Percentiles rank a stretch among this genome's conserved stretches.
Evolutionary conservation across 371 early-diverging fungal genomes (phyloP).

Genomic region (Amoeboradix gromovi): DNA sequence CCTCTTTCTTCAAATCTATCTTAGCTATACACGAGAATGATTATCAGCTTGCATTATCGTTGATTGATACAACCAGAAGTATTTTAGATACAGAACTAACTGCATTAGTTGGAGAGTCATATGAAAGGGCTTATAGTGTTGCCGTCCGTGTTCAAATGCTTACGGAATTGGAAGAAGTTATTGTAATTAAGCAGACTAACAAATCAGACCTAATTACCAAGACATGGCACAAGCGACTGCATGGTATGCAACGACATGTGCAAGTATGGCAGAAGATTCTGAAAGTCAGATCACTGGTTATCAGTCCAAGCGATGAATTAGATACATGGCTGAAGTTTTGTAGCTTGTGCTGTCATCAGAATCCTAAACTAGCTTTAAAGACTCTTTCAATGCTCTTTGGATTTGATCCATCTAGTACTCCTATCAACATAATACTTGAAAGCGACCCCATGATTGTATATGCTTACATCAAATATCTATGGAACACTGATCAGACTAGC

Average conservation of each 20-base stretch:
- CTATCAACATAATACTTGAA: conserved; percentile 5
- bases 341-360: conserved; percentile 67
- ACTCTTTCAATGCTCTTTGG: conserved; percentile 32
- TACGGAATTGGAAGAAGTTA: conserved; percentile 84
- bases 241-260: conserved; percentile 71
- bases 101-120: conserved; percentile 70
- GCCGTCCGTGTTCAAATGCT: conserved; percentile 83
- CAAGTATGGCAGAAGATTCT: conserved; percentile 83
- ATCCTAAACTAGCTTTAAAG: conserved; percentile 47
- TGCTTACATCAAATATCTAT: conserved; percentile 73
- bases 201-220: conserved; percentile 41
- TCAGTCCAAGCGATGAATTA: conserved; percentile 62
- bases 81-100: conserved; percentile 61
- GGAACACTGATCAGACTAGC: conserved; percentile 24
- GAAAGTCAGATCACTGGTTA: conserved; percentile 56
- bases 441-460: conserved; percentile 52
- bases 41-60: conserved; percentile 35
- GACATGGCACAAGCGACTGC: conserved; percentile 49
- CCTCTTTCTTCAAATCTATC: conserved; percentile 53
- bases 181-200: conserved; percentile 57
- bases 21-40: conserved; percentile 51
- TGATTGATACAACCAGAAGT: conserved; percentile 52
- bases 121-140: conserved; percentile 60
- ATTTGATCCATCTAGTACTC: conserved; percentile 10
- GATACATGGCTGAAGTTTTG: conserved; percentile 86